Evolutionary conservation across 2,329 filamentous ascomycete genomes (phyloP), one percentile per base, ranked within the genome.

Genomic region (Rutstroemia sp.): DNA sequence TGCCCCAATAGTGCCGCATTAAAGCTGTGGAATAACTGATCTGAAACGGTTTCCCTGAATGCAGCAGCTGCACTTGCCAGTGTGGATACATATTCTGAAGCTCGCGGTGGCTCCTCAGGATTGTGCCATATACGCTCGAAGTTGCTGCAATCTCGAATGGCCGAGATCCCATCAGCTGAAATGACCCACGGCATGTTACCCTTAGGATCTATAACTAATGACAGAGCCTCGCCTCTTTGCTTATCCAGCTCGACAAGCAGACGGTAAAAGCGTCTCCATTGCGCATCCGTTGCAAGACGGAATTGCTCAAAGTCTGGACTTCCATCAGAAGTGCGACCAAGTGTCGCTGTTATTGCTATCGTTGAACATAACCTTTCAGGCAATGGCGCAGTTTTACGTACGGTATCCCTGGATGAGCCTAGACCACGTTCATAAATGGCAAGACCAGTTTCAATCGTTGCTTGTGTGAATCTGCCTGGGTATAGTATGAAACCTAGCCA

Each of bases 251-350:
- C 92, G 12, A 88, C 78, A 17, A 95, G 79, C 17, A 97, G 78
- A 34, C 91, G 84, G 74, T 91, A 96, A 71, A 95, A 95, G 51
- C 88, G 83, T 60, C 88, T 84, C 94, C 94, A 99, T 69, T 96
- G 91, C 10, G 81, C 79, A 67, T 94, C 87, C 53, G 87, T 84
- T 34, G 89, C 84, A 37, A 78, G 75, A 56, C 87, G 81, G 68
- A 92, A 94, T 57, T 85, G 79, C 23, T 87, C 83, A 63, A 89
- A 89, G 65, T 95, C 87, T 71, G 89, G 82, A 27, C 79, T 80
- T 14, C 83, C 83, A 14, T 82, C 78, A 9, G 82, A 74, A 30
- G 75, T 76, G 54, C 82, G 83, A 46, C 81, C 79, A 38, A 92
- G 73, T 0, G 81, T 78, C 14, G 88, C 83, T 10, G 87, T 87